Percentiles rank a stretch among this genome's conserved stretches.
phyloP scores from a whole-genome alignment of 768 basidiomycete genomes.

The Tricholoma sp. region DNA sequence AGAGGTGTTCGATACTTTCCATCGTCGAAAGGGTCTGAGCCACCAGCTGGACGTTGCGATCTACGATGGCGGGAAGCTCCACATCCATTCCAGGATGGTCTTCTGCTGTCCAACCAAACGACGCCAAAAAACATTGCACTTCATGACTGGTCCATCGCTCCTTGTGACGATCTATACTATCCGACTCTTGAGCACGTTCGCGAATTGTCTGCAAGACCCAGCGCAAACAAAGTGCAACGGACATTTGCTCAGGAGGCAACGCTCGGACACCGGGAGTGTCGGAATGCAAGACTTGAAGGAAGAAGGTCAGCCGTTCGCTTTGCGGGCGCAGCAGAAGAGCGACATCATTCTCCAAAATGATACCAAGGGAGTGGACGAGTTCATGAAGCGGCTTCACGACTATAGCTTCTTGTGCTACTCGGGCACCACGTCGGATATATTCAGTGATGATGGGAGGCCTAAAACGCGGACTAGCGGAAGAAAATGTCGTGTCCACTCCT shows the following conservation, averaged over 20 bases:
- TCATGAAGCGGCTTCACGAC: conserved; percentile 42
- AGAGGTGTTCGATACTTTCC: conserved; percentile 55
- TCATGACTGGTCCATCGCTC: conserved; percentile 70
- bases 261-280: conserved; percentile 42
- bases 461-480: conserved; percentile 26
- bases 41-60: conserved; percentile 62
- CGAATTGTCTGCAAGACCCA: conserved; percentile 55
- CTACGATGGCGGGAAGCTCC: conserved; percentile 35
- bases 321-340: conserved; percentile 47
- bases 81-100: conserved; percentile 2
- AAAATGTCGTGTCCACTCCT: conserved; percentile 25
- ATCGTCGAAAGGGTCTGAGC: conserved; percentile 59
- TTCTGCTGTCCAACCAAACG: conserved; percentile 32
- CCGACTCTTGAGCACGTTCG: conserved; percentile 43
- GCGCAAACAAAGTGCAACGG: conserved; percentile 53
- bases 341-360: conserved; percentile 20
- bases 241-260: conserved; percentile 41
- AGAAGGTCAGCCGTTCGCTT: conserved; percentile 46
- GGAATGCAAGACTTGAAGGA: conserved; percentile 54
- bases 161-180: conserved; percentile 52
- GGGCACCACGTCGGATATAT: conserved; percentile 64
- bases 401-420: conserved; percentile 57
- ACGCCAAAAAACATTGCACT: conserved; percentile 51
- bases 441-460: conserved; percentile 37
- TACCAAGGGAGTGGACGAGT: conserved; percentile 37